Conservation (phyloP, 129 eudicot genomes). For the Centella asiatica region DNA sequence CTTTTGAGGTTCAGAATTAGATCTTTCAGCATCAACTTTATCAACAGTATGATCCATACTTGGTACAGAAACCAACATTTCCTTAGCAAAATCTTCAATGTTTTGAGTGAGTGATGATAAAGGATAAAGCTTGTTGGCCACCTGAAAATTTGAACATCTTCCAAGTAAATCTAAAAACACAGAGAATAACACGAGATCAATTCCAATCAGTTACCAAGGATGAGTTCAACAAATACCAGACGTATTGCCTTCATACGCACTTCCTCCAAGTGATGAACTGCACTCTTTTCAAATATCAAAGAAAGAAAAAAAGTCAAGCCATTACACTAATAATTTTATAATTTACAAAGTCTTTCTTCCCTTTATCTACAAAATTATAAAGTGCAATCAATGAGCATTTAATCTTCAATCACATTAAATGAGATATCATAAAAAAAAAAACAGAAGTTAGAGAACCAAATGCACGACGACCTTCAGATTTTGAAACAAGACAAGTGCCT, state of each 20-base stretch:
- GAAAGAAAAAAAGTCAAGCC: conserved; percentile 13
- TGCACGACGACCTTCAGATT: not conserved
- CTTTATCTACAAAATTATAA: not conserved
- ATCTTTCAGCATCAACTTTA: conserved; percentile 28
- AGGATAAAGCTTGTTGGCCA: conserved; percentile 95
- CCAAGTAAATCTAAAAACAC: conserved; percentile 6
- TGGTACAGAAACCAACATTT: conserved; percentile 56
- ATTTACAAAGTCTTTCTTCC: not conserved
- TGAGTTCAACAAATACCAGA: conserved; percentile 48
- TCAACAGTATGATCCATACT: conserved; percentile 23
- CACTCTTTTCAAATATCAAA: conserved; percentile 51
- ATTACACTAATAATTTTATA: not conserved
- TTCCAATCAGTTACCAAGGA: conserved; percentile 4
- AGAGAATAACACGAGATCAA: not conserved
- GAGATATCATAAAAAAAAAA: not conserved
- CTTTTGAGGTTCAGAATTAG: conserved; percentile 47
- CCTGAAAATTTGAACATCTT: conserved; percentile 32
- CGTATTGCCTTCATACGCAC: conserved; percentile 96
- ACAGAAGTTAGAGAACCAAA: not conserved
- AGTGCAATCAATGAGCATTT: not conserved
- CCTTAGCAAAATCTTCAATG: conserved; percentile 91
- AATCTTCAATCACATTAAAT: not conserved
- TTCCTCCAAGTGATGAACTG: conserved; percentile 95
- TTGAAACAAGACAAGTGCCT: not conserved
- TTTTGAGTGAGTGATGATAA: conserved; percentile 47